Evolutionary conservation across 768 basidiomycete species (phyloP), one percentile per base, ranked within the genome.

Genomic region (Lactifluus pinguis): DNA sequence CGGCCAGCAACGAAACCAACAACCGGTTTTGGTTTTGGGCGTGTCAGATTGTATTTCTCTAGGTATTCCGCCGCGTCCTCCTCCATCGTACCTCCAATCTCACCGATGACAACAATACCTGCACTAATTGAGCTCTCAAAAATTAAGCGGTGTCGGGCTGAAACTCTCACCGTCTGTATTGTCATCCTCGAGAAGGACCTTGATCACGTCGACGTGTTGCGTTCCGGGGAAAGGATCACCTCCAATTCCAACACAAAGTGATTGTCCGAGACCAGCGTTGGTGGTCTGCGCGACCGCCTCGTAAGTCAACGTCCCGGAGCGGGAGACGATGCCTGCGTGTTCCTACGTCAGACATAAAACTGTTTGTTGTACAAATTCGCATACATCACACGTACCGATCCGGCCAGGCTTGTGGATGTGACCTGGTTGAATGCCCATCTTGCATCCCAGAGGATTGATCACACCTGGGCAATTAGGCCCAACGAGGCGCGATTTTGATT

Each of bases 401-500:
- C 90, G 92, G 56, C 97, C 97, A 58, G 95, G 94, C 67, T 74
- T 92, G 78, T 98, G 97, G 68, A 99, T 98, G 72, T 97, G 93
- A 30, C 94, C 97, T 13, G 97, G 97, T 69, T 92, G 89, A 70
- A 99, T 99, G 61, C 97, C 97, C 85, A 99, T 98, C 80, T 98
- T 98, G 80, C 97, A 99, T 21, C 95, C 95, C 44, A 88, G 79
- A 17, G 95, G 95, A 70, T 95, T 95, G 70, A 98, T 98, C 69
- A 99, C 86, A 71, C 97, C 97, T 2, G 97, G 97, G 76, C 97
- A 99, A 75, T 99, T 99, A 44, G 97, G 97, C 19, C 97, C 97
- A 53, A 99, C 92, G 67, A 99, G 87, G 68, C 97, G 87, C 62
- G 92, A 95, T 68, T 88, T 92, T 55, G 86, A 93, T 74, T 99